Evolutionary conservation across 768 basidiomycete species (phyloP), one percentile per base, ranked within the genome.

Genomic region (Russula virescens): DNA sequence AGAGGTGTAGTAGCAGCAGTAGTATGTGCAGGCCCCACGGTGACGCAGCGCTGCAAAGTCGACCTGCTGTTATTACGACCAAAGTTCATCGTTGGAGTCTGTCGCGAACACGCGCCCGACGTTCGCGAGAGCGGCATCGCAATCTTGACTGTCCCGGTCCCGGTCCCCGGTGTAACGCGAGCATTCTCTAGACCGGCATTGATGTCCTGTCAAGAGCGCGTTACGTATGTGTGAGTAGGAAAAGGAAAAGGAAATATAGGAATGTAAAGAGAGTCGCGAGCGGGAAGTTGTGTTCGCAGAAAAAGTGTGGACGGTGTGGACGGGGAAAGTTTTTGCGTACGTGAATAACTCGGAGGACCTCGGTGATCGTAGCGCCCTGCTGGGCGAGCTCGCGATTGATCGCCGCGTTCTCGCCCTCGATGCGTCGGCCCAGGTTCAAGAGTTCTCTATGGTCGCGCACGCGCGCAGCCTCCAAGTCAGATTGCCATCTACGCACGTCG

Each of bases 321-420:
- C n/a, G n/a, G n/a, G n/a, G n/a, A n/a, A n/a, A n/a, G n/a, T n/a
- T n/a, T n/a, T n/a, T n/a, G 9, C 51, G 50, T 50, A 67, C 66
- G 21, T 65, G 64, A 21, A 67, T 49, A 9, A 56, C 47, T 14
- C 34, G 25, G 28, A 66, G 50, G 18, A 66, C 64, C 38, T 67
- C 60, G 1, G 55, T n/a, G 16, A 67, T 50, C 25, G 63, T 65
- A n/a, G 34, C 49, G 18, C 66, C 64, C 48, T 67, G 66, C 45
- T 62, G 66, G 3, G 60, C 64, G 16, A 67, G 64, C 42, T 67
- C 66, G 14, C 54, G 51, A 50, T 50, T 31, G 38, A 67, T 66
- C 28, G 57, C 66, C 0, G 50, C 64, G 45, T 62, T 65, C 34
- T 47, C 60, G 38, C 28, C 55, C 45, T 67, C 64, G 47, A 67